Evolutionary conservation across 2,329 filamentous ascomycete genomes (phyloP).

Genomic region (Neonectria hederae): DNA sequence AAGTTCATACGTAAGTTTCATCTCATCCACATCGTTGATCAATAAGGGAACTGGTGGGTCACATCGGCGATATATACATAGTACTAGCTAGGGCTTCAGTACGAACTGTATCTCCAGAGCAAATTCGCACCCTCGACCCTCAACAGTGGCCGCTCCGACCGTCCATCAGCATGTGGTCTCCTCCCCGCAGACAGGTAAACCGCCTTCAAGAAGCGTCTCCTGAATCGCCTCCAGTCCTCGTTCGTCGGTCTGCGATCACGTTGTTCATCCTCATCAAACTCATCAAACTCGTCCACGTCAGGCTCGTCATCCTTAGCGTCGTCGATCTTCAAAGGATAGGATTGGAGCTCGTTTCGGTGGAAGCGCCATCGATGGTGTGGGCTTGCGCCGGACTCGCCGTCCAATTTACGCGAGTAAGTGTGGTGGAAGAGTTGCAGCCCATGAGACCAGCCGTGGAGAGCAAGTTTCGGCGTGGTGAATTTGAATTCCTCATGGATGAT

Average conservation of each 20-base stretch:
- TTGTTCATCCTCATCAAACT: slow-evolving; percentile 26
- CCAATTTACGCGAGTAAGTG: slow-evolving; percentile 24
- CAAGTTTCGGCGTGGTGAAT: slow-evolving; percentile 11
- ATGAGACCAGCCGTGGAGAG: slow-evolving; percentile 19
- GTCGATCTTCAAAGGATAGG: slow-evolving; percentile 24
- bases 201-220: slow-evolving; percentile 31
- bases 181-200: slow-evolving; percentile 21
- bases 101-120: slow-evolving; percentile 30
- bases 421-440: slow-evolving; percentile 27
- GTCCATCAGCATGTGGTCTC: slow-evolving; percentile 7
- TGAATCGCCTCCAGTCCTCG: slow-evolving; percentile 34
- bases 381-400: slow-evolving; percentile 16
- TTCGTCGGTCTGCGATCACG: slow-evolving; percentile 34
- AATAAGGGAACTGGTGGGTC: neutral
- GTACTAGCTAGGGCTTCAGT: slow-evolving; percentile 1
- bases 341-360: slow-evolving; percentile 25
- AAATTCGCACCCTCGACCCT: slow-evolving; percentile 31
- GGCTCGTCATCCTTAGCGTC: slow-evolving; percentile 13
- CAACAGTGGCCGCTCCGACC: slow-evolving; percentile 10
- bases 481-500: slow-evolving; percentile 34
- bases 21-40: neutral
- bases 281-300: slow-evolving; percentile 13
- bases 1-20: neutral
- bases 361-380: slow-evolving; percentile 21
- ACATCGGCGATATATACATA: neutral